A percentile compares a stretch with the other conserved stretches of the same genome.
These are phyloP conservation scores for Novymonas esmeraldas DNA, from an alignment of 208 protist genomes.

Conservation along the genomic window DNA sequence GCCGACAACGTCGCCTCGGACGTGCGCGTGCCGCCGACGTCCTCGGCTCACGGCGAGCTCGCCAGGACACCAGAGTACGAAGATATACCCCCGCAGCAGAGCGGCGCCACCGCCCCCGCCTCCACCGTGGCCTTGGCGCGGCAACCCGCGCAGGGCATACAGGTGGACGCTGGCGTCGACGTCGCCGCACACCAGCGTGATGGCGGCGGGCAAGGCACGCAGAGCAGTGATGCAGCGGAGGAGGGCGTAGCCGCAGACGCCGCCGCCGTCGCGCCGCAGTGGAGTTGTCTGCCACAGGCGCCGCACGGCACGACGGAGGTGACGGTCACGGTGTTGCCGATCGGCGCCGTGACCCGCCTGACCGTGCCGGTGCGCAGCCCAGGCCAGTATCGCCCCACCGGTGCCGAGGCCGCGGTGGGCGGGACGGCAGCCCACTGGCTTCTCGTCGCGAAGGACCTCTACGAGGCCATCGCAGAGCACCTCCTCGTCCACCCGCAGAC, in stretches of 20 bases:
- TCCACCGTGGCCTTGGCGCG: constrained; percentile 8
- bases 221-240: neutral
- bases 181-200: neutral
- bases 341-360: constrained; percentile 28
- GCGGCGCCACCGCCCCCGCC: neutral
- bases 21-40: constrained; percentile 22
- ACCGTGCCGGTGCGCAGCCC: constrained; percentile 36
- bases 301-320: constrained; percentile 35
- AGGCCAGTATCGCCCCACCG: constrained; percentile 10
- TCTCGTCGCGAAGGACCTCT: constrained; percentile 56
- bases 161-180: constrained; percentile 33
- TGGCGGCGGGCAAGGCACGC: neutral
- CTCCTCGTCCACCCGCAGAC: constrained; percentile 66
- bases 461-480: constrained; percentile 55
- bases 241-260: constrained; percentile 27
- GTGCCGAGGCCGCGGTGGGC: neutral
- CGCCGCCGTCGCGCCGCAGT: constrained; percentile 2
- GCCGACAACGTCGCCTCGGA: constrained; percentile 47
- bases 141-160: constrained; percentile 40
- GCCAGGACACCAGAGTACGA: constrained; percentile 7
- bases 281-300: constrained; percentile 25
- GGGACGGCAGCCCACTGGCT: constrained; percentile 30
- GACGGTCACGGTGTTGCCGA: constrained; percentile 35
- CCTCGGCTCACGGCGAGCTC: neutral
- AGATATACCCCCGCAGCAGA: neutral